phyloP scores from a whole-genome alignment of 1,284 basidiomycete genomes.

The Austroboletus novae-zelandiae region DNA sequence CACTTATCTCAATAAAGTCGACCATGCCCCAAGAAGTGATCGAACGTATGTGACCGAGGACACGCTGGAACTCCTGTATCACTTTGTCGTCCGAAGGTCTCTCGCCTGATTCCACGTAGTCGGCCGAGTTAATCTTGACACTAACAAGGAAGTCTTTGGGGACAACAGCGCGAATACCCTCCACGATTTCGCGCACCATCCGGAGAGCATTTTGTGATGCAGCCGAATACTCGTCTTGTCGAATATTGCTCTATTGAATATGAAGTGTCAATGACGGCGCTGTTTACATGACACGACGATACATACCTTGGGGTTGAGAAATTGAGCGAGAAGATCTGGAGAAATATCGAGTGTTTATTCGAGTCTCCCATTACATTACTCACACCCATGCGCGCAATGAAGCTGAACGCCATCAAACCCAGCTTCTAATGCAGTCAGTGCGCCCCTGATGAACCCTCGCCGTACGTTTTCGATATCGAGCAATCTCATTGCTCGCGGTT shows the following conservation, averaged over 20 bases:
- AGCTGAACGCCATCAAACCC: constrained; percentile 91
- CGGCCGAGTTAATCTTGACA: constrained; percentile 86
- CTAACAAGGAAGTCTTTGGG: constrained; percentile 70
- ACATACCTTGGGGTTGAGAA: constrained; percentile 73
- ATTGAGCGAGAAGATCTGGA: constrained; percentile 80
- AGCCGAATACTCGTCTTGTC: constrained; percentile 63
- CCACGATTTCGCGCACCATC: constrained; percentile 65
- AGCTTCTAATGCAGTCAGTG: constrained; percentile 60
- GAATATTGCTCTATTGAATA: constrained; percentile 59
- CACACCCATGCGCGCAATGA: constrained; percentile 88
- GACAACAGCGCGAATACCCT: constrained; percentile 56
- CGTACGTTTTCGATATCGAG: constrained; percentile 65
- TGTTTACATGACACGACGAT: background rate
- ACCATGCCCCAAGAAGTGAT: constrained; percentile 65
- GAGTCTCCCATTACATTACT: constrained; percentile 28
- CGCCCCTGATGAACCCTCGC: constrained; percentile 68
- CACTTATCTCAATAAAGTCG: constrained; percentile 87
- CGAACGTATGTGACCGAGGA: constrained; percentile 60
- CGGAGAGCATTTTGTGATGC: constrained; percentile 47
- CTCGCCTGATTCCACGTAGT: constrained; percentile 63
- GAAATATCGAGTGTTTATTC: background rate
- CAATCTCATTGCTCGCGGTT: constrained; percentile 59
- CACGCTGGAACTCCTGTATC: constrained; percentile 38
- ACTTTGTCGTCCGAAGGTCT: constrained; percentile 29
- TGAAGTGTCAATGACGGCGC: background rate